These are phyloP conservation scores for Lactarius quietus DNA, from an alignment of 768 basidiomycete genomes.

Conservation along the genomic window DNA sequence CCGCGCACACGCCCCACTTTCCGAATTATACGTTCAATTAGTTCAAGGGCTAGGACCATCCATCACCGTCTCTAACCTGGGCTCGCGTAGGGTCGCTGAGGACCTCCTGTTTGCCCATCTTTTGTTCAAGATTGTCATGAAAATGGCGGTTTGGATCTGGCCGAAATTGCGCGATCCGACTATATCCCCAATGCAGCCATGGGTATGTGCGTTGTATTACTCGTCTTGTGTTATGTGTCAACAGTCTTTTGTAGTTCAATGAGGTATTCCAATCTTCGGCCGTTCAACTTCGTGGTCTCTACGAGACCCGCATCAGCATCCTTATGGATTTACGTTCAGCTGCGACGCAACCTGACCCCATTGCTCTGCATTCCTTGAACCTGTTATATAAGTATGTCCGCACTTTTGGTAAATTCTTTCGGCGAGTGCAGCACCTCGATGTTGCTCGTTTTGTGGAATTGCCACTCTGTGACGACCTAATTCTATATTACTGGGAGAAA, in stretches of 20 bases:
- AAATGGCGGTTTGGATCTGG: conserved; percentile 74
- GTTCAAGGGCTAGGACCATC: conserved; percentile 38
- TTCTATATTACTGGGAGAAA: conserved; percentile 80
- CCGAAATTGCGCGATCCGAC: conserved; percentile 33
- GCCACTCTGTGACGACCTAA: conserved; percentile 59
- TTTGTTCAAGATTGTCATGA: conserved; percentile 70
- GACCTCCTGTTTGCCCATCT: conserved; percentile 60
- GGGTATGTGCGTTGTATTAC: conserved; percentile 41
- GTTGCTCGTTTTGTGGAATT: conserved; percentile 56
- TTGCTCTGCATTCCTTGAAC: conserved; percentile 45
- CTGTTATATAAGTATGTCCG: conserved; percentile 65
- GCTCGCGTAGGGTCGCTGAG: conserved; percentile 39
- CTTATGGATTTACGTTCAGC: conserved; percentile 42
- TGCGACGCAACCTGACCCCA: conserved; percentile 35
- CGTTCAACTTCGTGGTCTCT: conserved; percentile 52
- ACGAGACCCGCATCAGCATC: conserved; percentile 54
- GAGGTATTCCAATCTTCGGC: conserved; percentile 60
- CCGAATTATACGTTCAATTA: conserved; percentile 57
- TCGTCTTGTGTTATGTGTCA: conserved; percentile 5
- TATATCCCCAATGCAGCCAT: conserved; percentile 43
- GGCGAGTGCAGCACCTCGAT: conserved; percentile 64
- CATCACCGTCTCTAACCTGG: conserved; percentile 37
- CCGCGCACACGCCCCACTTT: conserved; percentile 52
- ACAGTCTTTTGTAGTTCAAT: conserved; percentile 44
- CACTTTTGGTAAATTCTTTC: conserved; percentile 76